A percentile compares a stretch with the other conserved stretches of the same genome.
phyloP scores from a whole-genome alignment of 345 rosid genomes.

The Conringia planisiliqua region DNA sequence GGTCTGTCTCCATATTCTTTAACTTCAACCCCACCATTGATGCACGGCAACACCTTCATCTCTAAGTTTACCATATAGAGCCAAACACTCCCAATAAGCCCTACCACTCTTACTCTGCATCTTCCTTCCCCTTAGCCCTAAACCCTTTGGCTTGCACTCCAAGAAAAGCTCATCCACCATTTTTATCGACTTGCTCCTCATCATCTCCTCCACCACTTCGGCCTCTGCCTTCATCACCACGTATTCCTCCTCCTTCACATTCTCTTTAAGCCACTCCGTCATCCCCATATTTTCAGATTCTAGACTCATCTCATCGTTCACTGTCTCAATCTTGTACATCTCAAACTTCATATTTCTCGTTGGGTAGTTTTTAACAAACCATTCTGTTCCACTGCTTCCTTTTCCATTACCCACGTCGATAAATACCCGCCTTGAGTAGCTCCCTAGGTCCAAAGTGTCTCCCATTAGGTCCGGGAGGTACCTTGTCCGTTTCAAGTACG shows the following conservation, averaged over 20 bases:
- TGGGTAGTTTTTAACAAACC: slow-evolving; percentile 69
- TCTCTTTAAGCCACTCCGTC: slow-evolving; percentile 64
- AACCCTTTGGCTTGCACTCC: slow-evolving; percentile 69
- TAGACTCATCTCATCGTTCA: slow-evolving; percentile 27
- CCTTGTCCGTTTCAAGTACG: slow-evolving; percentile 51
- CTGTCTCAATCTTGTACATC: slow-evolving; percentile 59
- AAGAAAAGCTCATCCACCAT: slow-evolving; percentile 81
- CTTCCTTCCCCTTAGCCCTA: slow-evolving; percentile 29
- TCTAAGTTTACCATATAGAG: slow-evolving; percentile 69
- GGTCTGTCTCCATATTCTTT: slow-evolving; percentile 27
- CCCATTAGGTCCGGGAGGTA: slow-evolving; percentile 63
- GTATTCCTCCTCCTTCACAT: slow-evolving; percentile 61
- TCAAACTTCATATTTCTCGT: slow-evolving; percentile 63
- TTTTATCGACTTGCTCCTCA: slow-evolving; percentile 51
- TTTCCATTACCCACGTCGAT: slow-evolving; percentile 53
- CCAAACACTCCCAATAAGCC: slow-evolving; percentile 84
- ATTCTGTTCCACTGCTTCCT: slow-evolving; percentile 52
- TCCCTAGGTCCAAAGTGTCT: slow-evolving; percentile 52
- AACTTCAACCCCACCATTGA: slow-evolving; percentile 73
- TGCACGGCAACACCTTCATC: slow-evolving; percentile 81
- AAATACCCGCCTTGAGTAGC: slow-evolving; percentile 61
- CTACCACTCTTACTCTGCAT: slow-evolving; percentile 39
- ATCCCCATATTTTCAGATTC: slow-evolving; percentile 37
- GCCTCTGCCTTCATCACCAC: slow-evolving; percentile 88
- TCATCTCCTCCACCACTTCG: slow-evolving; percentile 67